Evolutionary conservation across 495 filamentous ascomycete species (phyloP), one percentile per base, ranked within the genome.

Genomic region (Parathielavia hyrcaniae): DNA sequence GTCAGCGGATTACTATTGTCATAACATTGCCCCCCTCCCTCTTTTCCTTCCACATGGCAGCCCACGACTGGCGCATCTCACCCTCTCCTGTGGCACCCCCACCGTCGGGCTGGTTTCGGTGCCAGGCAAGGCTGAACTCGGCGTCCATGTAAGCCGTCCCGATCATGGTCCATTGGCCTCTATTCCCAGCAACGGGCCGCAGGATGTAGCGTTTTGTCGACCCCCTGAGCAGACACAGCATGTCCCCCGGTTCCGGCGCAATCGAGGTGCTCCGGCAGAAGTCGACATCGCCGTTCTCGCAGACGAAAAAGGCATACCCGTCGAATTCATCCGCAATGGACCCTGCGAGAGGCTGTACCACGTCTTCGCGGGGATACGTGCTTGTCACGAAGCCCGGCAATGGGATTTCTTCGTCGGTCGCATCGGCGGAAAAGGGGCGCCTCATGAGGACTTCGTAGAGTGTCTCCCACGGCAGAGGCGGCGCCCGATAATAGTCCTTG

Each of bases 91-190:
- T 16, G 2, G 9, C 45, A n/a, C n/a, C n/a, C n/a, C n/a, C n/a
- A n/a, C n/a, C n/a, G n/a, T n/a, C n/a, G n/a, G n/a, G n/a, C n/a
- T n/a, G n/a, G 13, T 48, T 2, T 6, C n/a, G 22, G 45, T 32
- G 23, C 45, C 45, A 48, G 12, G 12, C 45, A 12, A 16, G 23
- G 22, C 22, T 26, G 22, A 48, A 48, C 23, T 32, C 23, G 23
- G 45, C 45, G 23, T 48, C 45, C 45, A 48, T 32, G 45, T 26
- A 48, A 16, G 45, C 45, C 4, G 45, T 48, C 6, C 45, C 45
- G 7, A 48, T 23, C 45, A 48, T 11, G 8, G 45, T 48, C 45
- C 45, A 48, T n/a, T 30, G 22, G 4, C 16, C 23, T 9, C 12
- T n/a, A n/a, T n/a, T 32, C 22, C n/a, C 10, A 4, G 9, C 45